These are phyloP conservation scores for Iris pallida DNA, from an alignment of 116 monocot species.

Conservation along the genomic window DNA sequence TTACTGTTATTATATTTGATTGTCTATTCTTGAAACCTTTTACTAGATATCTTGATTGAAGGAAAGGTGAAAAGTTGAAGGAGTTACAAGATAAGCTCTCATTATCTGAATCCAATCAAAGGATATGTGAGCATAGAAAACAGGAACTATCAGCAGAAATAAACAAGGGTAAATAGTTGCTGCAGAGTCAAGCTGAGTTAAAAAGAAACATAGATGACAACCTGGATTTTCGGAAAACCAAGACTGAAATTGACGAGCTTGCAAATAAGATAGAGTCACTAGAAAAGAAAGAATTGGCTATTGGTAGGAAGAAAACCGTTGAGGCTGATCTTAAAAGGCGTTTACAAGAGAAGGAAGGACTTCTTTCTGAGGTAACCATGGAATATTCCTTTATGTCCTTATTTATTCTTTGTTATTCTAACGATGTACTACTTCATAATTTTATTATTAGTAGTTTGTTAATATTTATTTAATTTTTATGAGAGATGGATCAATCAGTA, in stretches of 20 bases:
- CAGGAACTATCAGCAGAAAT: conserved; percentile 46
- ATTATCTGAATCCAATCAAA: conserved; percentile 44
- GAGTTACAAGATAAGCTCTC: conserved; percentile 58
- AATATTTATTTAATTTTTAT: too few relatives aligned
- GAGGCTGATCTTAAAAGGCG: conserved; percentile 76
- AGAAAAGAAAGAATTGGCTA: conserved; percentile 55
- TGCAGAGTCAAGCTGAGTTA: conserved; percentile 67
- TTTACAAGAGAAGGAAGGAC: conserved; percentile 84
- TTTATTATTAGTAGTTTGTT: too few relatives aligned
- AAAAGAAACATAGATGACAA: conserved; percentile 98
- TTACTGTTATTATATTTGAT: neutral
- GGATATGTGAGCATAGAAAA: conserved; percentile 71
- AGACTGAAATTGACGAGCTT: conserved; percentile 80
- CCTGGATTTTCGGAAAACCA: conserved; percentile 84
- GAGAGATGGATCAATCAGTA: too few relatives aligned
- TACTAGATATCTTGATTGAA: conserved; percentile 69
- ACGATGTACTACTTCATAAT: too few relatives aligned
- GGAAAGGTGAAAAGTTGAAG: conserved; percentile 62
- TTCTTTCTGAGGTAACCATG: conserved; percentile 68
- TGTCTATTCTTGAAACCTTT: conserved; percentile 7
- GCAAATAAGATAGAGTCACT: conserved; percentile 63
- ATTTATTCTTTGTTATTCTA: too few relatives aligned
- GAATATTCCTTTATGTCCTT: too few relatives aligned
- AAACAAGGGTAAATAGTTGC: too few relatives aligned
- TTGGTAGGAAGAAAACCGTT: conserved; percentile 58